Evolutionary conservation across 768 basidiomycete species (phyloP), one percentile per base, ranked within the genome.

Genomic region (Botryobasidium botryosum): DNA sequence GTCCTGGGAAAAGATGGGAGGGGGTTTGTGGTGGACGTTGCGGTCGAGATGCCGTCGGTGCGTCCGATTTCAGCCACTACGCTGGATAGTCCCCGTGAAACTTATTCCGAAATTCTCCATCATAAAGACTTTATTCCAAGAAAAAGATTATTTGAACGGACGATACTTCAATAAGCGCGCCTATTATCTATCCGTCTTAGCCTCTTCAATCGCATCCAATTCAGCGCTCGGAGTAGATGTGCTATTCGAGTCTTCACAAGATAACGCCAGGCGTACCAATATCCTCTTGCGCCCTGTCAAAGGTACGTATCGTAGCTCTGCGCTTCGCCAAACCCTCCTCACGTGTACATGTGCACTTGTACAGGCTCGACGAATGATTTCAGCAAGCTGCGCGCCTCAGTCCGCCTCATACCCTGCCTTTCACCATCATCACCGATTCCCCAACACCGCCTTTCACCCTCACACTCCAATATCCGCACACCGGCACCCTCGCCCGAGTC

Each of bases 81-180:
- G 7, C 46, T 26, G 21, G 18, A 24, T 32, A 8, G n/a, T 38
- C 27, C n/a, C 25, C 7, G 25, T 20, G 18, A 23, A 17, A 12
- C 8, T 5, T 40, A 17, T 13, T 23, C 2, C 28, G 3, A 18
- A 7, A 12, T 31, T 36, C 4, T 18, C 28, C 29, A 8, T 26
- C 21, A 27, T 27, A 4, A 45, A 83, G 81, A 59, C 53, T 38
- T 64, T 94, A n/a, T 91, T 97, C 55, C 86, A 92, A 64, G 86
- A 91, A 55, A 99, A 97, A 57, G 91, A 97, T 56, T 85, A 87
- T 51, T 66, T 88, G 46, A 79, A 90, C 56, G 72, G 77, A 6
- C 74, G 94, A 8, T 88, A 81, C 59, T 91, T 92, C 57, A 81
- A 91, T 57, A 97, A 97, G 57, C 70, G 85, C 31, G 78, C 86